These are phyloP conservation scores for Talaromyces atroroseus DNA, from an alignment of 2,329 filamentous ascomycete species.

Conservation along the genomic window DNA sequence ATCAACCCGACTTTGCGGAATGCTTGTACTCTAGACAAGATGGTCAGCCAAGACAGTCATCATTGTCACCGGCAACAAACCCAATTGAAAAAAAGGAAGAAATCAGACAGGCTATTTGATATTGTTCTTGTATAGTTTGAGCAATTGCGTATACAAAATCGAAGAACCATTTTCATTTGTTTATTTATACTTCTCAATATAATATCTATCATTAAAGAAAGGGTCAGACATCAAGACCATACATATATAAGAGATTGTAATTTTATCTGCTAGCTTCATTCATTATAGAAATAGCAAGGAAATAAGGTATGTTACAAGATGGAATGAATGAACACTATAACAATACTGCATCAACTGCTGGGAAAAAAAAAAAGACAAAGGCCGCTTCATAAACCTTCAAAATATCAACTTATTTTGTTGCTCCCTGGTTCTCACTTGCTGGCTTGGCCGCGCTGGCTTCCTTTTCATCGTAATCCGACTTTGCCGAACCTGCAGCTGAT, in stretches of 20 bases:
- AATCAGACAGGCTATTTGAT: constrained; percentile 1
- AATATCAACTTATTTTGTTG: constrained; percentile 30
- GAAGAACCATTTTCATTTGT: constrained; percentile 7
- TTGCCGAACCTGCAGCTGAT: constrained; percentile 34
- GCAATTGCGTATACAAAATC: constrained; percentile 8
- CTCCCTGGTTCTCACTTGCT: constrained; percentile 44
- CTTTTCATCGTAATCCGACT: constrained; percentile 30
- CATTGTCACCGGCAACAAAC: not conserved
- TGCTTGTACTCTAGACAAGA: constrained; percentile 11
- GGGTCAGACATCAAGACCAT: not conserved
- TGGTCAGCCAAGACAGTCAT: constrained; percentile 1
- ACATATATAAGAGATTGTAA: not conserved
- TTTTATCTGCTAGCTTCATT: not conserved
- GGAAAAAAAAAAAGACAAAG: not conserved
- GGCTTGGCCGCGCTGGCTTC: constrained; percentile 37
- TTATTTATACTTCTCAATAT: not conserved
- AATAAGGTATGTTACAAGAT: not conserved
- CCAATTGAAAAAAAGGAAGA: not conserved
- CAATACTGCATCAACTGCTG: not conserved
- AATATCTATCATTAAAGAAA: not conserved
- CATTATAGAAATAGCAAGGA: not conserved
- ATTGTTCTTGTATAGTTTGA: constrained; percentile 13
- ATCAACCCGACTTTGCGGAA: not conserved
- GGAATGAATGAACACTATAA: not conserved
- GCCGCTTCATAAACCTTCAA: not conserved